A percentile compares a stretch with the other conserved stretches of the same genome.
These are phyloP conservation scores for Orbilia blumenaviensis DNA, from an alignment of 2,329 filamentous ascomycete species.

Conservation along the genomic window DNA sequence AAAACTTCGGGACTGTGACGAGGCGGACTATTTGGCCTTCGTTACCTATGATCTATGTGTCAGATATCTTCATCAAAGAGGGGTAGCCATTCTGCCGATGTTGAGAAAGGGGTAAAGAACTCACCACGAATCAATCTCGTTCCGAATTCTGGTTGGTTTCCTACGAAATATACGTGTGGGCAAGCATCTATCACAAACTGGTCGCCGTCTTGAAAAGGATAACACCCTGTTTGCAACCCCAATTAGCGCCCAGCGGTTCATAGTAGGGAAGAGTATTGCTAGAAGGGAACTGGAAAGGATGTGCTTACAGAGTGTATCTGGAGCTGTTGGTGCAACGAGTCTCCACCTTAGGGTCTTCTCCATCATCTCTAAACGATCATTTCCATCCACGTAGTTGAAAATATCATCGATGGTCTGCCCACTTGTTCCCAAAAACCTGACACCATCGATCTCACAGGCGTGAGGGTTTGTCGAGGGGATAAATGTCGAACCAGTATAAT, in stretches of 20 bases:
- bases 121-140: conserved; percentile 72
- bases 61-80: too few species aligned
- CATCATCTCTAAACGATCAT: conserved; percentile 85
- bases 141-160: conserved; percentile 81
- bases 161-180: conserved; percentile 90
- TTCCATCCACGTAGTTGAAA: conserved; percentile 84
- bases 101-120: too few species aligned
- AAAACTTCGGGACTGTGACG: conserved; percentile 84
- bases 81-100: too few species aligned
- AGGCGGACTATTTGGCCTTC: conserved; percentile 79
- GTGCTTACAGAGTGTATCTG: conserved; percentile 87
- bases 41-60: conserved; percentile 65
- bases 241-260: background rate
- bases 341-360: conserved; percentile 94
- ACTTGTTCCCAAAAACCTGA: conserved; percentile 83
- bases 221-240: conserved; percentile 74
- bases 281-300: conserved; percentile 37
- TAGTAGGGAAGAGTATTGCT: too few species aligned
- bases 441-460: conserved; percentile 89
- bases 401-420: conserved; percentile 95
- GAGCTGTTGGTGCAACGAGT: conserved; percentile 88
- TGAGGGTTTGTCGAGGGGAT: conserved; percentile 92
- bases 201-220: conserved; percentile 93
- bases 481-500: conserved; percentile 73
- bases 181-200: conserved; percentile 83